Base-by-base conservation (phyloP, 257 asterid genomes). In the Solanum megistacrolobum region DNA sequence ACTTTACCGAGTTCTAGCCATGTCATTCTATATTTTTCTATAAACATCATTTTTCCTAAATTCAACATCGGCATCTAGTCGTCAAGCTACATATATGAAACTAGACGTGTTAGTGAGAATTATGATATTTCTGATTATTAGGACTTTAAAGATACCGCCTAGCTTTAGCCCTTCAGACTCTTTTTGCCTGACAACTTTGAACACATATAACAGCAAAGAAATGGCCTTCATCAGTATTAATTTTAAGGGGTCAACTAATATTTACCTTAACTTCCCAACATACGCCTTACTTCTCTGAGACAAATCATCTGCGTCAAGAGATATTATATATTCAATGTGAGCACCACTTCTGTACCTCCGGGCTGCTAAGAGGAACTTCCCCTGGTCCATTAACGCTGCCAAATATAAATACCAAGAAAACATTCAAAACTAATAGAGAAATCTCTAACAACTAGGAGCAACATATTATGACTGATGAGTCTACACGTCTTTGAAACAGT, bases 331-430 rank as follows among this genome's bases (percentile, higher is more conserved):
- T 90, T 97, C 99, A 0, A 92, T 93, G 91, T 92, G 96, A 75
- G 98, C 92, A 38, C 98, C 98, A 86, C 86, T 94, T 91, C 98
- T 92, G 92, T 89, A 91, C 88, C 95, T 92, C 84, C 95, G 94
- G 82, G 99, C 99, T 78, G 99, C 98, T 32, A 97, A 90, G 89
- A 97, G 98, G 89, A 97, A 95, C 94, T 96, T 97, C 69, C 99
- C 99, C 88, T 92, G 92, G 88, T 97, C 98, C 78, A 86, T 89
- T 87, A 95, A 93, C 88, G 97, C 98, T 97, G 95, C 87, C 88
- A 88, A 84, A 88, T 4, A 66, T 25, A 39, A 85, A 71, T 85
- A 65, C 32, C 34, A 66, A 14, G 69, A 66, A 71, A 39, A 29
- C 11, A 39, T 68, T 65, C 18, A 85, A 39, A 36, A 39, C 25